Percentiles rank a stretch among this genome's conserved stretches.
phyloP scores from a whole-genome alignment of 106 monocot species.

The Apostasia shenzhenica region DNA sequence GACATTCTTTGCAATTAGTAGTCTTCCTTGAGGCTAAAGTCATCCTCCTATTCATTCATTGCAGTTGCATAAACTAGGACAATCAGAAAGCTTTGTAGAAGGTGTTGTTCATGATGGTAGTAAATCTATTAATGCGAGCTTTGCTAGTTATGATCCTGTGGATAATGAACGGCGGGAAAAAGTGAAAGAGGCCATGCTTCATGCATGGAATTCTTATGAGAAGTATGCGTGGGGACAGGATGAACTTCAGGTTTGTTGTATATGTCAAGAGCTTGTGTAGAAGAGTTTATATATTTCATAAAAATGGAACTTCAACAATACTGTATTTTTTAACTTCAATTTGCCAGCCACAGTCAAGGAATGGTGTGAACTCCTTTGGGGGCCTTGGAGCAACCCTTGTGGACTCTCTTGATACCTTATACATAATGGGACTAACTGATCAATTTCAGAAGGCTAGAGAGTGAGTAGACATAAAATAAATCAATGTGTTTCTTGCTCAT shows the following conservation, averaged over 20 bases:
- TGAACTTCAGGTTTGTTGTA: conserved; percentile 37
- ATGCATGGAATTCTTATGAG: conserved; percentile 66
- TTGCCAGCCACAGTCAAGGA: conserved; percentile 56
- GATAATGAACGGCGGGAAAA: conserved; percentile 46
- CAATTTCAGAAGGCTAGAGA: conserved; percentile 65
- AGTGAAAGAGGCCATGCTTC: conserved; percentile 76
- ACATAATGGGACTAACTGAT: conserved; percentile 61
- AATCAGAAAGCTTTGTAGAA: conserved; percentile 12
- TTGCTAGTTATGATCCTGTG: conserved; percentile 21
- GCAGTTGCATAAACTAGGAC: conserved; percentile 17
- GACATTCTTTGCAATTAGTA: background rate
- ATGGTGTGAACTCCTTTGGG: conserved; percentile 55
- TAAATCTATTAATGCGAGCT: background rate
- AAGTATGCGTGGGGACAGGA: conserved; percentile 76
- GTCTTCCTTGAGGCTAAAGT: background rate
- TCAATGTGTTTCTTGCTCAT: background rate
- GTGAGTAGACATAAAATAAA: conserved; percentile 18
- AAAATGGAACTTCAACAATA: background rate
- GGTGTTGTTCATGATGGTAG: background rate
- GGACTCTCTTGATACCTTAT: conserved; percentile 65
- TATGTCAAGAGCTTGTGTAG: background rate
- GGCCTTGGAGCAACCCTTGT: conserved; percentile 65
- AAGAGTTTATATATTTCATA: background rate
- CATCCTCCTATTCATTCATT: background rate
- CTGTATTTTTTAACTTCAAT: background rate